phyloP scores from a whole-genome alignment of 768 basidiomycete genomes.

The Nevesoporus exiguus region DNA sequence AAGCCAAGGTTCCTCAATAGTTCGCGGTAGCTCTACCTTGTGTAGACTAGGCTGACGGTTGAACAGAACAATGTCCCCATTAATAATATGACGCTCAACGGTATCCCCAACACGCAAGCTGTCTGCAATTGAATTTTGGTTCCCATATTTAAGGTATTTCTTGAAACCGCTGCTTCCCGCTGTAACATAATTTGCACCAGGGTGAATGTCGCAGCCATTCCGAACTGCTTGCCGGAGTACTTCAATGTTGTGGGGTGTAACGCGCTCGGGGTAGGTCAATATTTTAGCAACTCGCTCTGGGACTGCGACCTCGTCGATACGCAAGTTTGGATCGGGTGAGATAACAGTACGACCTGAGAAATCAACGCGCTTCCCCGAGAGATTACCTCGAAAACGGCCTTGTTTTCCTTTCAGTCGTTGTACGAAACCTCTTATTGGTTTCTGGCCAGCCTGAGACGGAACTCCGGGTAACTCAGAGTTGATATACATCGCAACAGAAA shows the following conservation, averaged over 20 bases:
- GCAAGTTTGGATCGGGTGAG: constrained; percentile 97
- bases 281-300: constrained; percentile 94
- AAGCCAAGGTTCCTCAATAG: background rate
- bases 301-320: constrained; percentile 97
- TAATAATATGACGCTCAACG: constrained; percentile 91
- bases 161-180: constrained; percentile 75
- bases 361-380: constrained; percentile 98
- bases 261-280: constrained; percentile 94
- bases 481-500: constrained; percentile 95
- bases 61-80: constrained; percentile 96
- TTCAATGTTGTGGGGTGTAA: constrained; percentile 87
- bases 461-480: constrained; percentile 97
- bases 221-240: constrained; percentile 69
- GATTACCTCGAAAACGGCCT: constrained; percentile 96
- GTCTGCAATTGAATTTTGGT: constrained; percentile 76
- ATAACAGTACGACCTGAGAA: constrained; percentile 98
- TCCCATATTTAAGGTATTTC: constrained; percentile 87
- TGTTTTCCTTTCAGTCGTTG: constrained; percentile 99
- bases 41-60: constrained; percentile 99
- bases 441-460: constrained; percentile 79
- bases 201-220: constrained; percentile 88
- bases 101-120: constrained; percentile 82
- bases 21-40: constrained; percentile 49
- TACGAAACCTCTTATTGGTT: constrained; percentile 96
- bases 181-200: constrained; percentile 93